A percentile compares a stretch with the other conserved stretches of the same genome.
Conservation (phyloP, 78 protist genomes). For the Trichosphaerium sp. region DNA sequence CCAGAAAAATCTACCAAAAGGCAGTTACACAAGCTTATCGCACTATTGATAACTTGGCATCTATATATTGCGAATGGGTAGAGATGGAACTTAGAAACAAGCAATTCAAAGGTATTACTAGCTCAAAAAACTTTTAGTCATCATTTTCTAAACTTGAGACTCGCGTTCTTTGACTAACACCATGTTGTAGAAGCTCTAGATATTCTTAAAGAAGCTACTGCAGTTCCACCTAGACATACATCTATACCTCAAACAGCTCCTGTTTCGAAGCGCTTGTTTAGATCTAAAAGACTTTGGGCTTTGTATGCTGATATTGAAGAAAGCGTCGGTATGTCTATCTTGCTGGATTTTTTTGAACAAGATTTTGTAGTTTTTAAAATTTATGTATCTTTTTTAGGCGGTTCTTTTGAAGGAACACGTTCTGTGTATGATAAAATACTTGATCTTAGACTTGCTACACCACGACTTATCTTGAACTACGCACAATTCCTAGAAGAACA, state of each 20-base stretch:
- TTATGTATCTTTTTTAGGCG: not conserved
- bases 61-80: constrained; percentile 79
- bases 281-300: constrained; percentile 77
- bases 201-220: constrained; percentile 23
- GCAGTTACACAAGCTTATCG: constrained; percentile 25
- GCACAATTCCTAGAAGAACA: constrained; percentile 77
- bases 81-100: constrained; percentile 85
- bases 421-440: constrained; percentile 64
- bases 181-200: constrained; percentile 48
- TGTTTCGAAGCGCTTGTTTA: constrained; percentile 51
- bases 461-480: constrained; percentile 80
- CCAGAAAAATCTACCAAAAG: constrained; percentile 53
- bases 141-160: not conserved
- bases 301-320: constrained; percentile 92
- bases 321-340: constrained; percentile 55
- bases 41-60: constrained; percentile 72
- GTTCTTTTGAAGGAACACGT: constrained; percentile 9
- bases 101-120: constrained; percentile 13
- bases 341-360: constrained; percentile 35
- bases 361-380: constrained; percentile 21
- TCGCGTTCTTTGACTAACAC: no score
- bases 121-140: not conserved
- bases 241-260: not conserved
- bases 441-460: constrained; percentile 78
- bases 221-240: constrained; percentile 1